Percentiles rank a stretch among this genome's conserved stretches.
Evolutionary conservation across 169 alveolate species (phyloP).

Genomic region (Eimeria falciformis): DNA sequence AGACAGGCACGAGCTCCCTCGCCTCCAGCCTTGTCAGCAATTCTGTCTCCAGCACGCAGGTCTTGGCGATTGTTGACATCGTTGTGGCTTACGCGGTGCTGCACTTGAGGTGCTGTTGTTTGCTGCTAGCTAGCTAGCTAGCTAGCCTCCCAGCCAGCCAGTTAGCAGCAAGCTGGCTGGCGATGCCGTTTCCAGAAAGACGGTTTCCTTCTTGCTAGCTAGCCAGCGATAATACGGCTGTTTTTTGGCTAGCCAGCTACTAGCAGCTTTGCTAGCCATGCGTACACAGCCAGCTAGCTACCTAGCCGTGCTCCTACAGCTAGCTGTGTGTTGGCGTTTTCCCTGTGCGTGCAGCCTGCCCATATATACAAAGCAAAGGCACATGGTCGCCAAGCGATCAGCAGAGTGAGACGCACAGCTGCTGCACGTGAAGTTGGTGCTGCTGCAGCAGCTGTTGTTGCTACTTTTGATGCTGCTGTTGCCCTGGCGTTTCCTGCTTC

Average conservation of each 20-base stretch:
- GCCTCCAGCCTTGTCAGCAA: not conserved
- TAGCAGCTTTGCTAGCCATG: too few relatives aligned
- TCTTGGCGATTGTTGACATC: not conserved
- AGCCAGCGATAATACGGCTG: not conserved
- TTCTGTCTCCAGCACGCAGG: not conserved
- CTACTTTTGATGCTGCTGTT: not conserved
- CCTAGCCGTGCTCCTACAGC: not conserved
- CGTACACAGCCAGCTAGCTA: not conserved
- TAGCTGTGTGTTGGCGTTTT: not conserved
- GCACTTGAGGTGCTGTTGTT: not conserved
- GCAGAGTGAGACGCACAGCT: not conserved
- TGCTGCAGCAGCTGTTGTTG: constrained; percentile 22
- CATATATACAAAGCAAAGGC: not conserved
- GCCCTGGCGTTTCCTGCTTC: not conserved
- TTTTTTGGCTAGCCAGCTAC: too few relatives aligned
- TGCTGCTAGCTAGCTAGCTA: too few relatives aligned
- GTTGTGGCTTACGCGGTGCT: not conserved
- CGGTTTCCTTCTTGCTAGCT: too few relatives aligned
- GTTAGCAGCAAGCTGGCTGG: not conserved
- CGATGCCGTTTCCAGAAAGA: too few relatives aligned
- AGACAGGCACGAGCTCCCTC: not conserved
- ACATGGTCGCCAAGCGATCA: constrained; percentile 9
- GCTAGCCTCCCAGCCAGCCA: not conserved
- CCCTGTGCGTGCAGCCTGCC: constrained; percentile 43
- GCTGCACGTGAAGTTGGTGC: not conserved